A percentile compares a stretch with the other conserved stretches of the same genome.
These are phyloP conservation scores for Fraxinus angustifolia DNA, from an alignment of 305 asterid genomes.

Conservation along the genomic window DNA sequence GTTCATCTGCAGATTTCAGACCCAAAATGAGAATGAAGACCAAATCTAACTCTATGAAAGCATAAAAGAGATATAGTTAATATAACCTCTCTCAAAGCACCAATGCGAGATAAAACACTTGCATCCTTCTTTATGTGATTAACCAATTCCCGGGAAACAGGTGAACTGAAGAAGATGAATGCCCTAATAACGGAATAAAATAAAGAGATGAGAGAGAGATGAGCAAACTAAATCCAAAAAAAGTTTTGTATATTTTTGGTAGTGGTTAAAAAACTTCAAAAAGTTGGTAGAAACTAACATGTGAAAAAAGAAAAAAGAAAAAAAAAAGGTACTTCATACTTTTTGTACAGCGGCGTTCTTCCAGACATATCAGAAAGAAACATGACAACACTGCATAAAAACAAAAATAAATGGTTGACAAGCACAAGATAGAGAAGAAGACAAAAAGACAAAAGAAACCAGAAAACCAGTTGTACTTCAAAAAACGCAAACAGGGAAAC, in stretches of 20 bases:
- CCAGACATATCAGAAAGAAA: constrained; percentile 97
- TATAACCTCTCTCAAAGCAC: constrained; percentile 94
- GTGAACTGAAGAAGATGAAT: constrained; percentile 93
- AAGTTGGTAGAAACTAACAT: constrained; percentile 9
- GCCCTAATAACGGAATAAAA: constrained; percentile 54
- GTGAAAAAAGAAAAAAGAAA: background rate
- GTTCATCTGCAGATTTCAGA: constrained; percentile 79
- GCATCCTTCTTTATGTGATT: constrained; percentile 74
- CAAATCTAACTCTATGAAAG: constrained; percentile 21
- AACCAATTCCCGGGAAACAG: constrained; percentile 80
- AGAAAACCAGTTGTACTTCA: background rate
- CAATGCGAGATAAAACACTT: constrained; percentile 87
- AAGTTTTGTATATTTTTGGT: background rate
- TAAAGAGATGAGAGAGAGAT: constrained; percentile 22
- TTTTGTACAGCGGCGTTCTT: constrained; percentile 81
- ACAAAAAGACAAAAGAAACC: background rate
- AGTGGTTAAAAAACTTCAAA: background rate
- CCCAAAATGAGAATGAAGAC: constrained; percentile 35
- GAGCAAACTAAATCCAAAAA: constrained; percentile 6
- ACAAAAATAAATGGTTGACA: constrained; percentile 29
- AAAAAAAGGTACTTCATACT: constrained; percentile 47
- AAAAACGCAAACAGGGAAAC: constrained; percentile 10
- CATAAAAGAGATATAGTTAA: background rate
- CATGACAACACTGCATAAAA: constrained; percentile 71
- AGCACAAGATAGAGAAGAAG: constrained; percentile 13